Conservation (phyloP, 306 rosid genomes). For the Adenanthera pavonina region DNA sequence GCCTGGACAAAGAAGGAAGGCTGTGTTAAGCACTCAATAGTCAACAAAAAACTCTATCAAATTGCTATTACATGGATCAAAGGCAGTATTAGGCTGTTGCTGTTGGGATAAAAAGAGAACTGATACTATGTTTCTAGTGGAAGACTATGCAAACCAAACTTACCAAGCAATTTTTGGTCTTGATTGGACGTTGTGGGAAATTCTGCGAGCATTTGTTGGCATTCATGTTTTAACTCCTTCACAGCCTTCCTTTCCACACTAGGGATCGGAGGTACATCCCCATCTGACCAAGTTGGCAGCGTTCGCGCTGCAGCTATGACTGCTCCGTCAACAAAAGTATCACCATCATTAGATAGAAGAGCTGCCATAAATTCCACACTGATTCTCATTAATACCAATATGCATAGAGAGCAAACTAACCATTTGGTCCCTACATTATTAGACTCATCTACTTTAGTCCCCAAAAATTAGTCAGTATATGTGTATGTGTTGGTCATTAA, state of each 20-base stretch:
- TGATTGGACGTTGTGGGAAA: conserved; percentile 72
- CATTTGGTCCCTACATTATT: neutral
- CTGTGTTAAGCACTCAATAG: no score
- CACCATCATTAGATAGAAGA: conserved; percentile 54
- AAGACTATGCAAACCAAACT: conserved; percentile 27
- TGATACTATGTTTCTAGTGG: neutral
- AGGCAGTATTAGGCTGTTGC: no score
- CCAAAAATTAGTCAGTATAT: neutral
- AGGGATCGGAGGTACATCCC: conserved; percentile 84
- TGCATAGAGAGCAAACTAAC: neutral
- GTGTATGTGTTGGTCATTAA: neutral
- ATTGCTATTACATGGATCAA: no score
- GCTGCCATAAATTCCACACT: conserved; percentile 54
- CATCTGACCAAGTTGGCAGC: conserved; percentile 86
- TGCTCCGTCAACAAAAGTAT: conserved; percentile 87
- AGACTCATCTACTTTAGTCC: neutral
- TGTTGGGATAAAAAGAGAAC: neutral
- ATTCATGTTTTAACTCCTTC: conserved; percentile 77
- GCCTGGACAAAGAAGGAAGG: no score
- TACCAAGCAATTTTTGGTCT: conserved; percentile 79
- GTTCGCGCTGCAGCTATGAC: conserved; percentile 90
- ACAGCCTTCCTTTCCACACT: conserved; percentile 80
- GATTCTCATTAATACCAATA: conserved; percentile 29
- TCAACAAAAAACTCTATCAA: no score
- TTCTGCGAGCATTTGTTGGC: conserved; percentile 64